These are phyloP conservation scores for Cucurbita ficifolia DNA, from an alignment of 306 rosid genomes.

Conservation along the genomic window DNA sequence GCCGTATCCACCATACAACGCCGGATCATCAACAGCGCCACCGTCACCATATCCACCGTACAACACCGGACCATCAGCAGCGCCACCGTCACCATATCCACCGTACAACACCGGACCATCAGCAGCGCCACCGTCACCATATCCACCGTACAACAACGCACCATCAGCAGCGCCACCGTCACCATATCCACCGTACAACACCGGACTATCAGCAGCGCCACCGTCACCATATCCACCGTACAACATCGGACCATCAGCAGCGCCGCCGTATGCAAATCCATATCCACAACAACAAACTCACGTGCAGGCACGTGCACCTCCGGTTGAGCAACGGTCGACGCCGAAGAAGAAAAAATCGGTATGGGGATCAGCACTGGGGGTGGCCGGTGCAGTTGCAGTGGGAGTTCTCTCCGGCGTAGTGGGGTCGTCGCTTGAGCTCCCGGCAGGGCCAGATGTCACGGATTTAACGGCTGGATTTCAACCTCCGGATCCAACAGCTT, in stretches of 20 bases:
- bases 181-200: neutral
- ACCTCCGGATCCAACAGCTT: neutral
- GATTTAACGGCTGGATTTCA: neutral
- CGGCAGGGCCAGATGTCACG: neutral
- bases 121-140: neutral
- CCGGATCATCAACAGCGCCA: neutral
- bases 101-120: neutral
- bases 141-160: neutral
- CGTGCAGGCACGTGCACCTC: conserved; percentile 19
- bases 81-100: neutral
- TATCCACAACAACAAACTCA: conserved; percentile 17
- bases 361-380: conserved; percentile 28
- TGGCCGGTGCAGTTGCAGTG: conserved; percentile 1
- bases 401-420: neutral
- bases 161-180: too few relatives aligned
- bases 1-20: neutral
- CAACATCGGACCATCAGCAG: neutral
- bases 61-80: neutral
- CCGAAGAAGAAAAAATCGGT: conserved; percentile 20
- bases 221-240: neutral
- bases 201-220: neutral
- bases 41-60: neutral
- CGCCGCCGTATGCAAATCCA: neutral
- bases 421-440: neutral
- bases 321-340: neutral